These are phyloP conservation scores for Hyphodiscus hymeniophilus DNA, from an alignment of 495 filamentous ascomycete genomes.

Conservation along the genomic window DNA sequence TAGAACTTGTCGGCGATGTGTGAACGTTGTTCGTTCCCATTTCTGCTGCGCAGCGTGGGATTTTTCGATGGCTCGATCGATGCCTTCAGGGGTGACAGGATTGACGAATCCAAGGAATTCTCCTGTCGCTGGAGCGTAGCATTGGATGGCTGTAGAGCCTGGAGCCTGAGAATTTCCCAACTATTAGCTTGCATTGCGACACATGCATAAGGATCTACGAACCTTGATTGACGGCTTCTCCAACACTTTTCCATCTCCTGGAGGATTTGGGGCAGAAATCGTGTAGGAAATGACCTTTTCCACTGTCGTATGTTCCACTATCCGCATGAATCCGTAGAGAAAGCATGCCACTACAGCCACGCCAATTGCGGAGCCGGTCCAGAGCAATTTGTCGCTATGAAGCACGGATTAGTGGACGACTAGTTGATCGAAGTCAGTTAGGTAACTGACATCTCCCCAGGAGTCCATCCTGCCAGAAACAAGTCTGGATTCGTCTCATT, in stretches of 20 bases:
- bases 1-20: conserved; percentile 69
- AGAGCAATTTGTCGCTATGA: conserved; percentile 10
- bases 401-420: too few relatives aligned
- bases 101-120: conserved; percentile 72
- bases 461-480: background rate
- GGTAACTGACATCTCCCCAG: conserved; percentile 7
- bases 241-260: conserved; percentile 11
- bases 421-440: background rate
- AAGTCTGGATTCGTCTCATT: background rate
- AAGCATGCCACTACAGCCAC: background rate
- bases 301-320: conserved; percentile 5
- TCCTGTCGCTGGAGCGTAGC: conserved; percentile 88
- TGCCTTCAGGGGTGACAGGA: conserved; percentile 66
- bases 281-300: conserved; percentile 18
- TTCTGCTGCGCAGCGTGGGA: conserved; percentile 66
- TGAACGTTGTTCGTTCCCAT: conserved; percentile 77
- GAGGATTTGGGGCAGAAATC: conserved; percentile 11
- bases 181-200: background rate
- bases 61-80: conserved; percentile 70
- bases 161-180: background rate
- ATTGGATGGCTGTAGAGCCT: conserved; percentile 60
- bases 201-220: background rate
- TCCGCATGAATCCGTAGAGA: conserved; percentile 7
- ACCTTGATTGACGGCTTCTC: conserved; percentile 23
- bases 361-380: background rate